Base-by-base conservation (phyloP, 176 grass and related monocot species). In the Juncus effusus region DNA sequence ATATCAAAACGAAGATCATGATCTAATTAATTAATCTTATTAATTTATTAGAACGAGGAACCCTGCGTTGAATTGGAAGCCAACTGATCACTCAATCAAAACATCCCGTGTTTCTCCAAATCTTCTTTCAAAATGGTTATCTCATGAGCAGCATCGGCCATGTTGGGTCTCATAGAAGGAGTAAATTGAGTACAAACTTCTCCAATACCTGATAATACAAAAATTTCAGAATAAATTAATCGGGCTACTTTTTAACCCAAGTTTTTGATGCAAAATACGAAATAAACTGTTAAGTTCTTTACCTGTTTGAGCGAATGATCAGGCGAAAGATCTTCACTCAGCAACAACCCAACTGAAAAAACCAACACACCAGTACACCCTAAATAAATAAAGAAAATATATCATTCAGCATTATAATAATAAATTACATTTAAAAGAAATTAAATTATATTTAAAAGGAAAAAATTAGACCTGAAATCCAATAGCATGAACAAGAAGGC, bases 171-270 rank as follows among this genome's bases (percentile, higher is more conserved):
- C 85, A 81, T 66, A 66, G 76, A 40, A 47, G 94, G 76, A 16
- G 94, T 84, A 50, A 89, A 16, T 61, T 89, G 85, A 15, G 94
- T 89, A 85, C 94, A 92, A 39, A 86, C 80, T 3, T 95, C 19
- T 63, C 72, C 52, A 84, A 85, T 10, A 84, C 78, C 90, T 95
- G 74, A 65, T 55, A n/a, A 56, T 63, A 74, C 35, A 8, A 70
- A 73, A 63, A 57, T 51, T 13, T 62, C 37, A n/a, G n/a, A 56
- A 10, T 63, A 3, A 6, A 68, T 67, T 14, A 50, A 8, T 36
- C 50, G 80, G 56, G 6, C 10, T 55, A n/a, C n/a, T n/a, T n/a
- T n/a, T n/a, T n/a, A n/a, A n/a, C n/a, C n/a, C n/a, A 65, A 11
- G n/a, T n/a, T n/a, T n/a, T n/a, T n/a, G n/a, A n/a, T n/a, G n/a